Conservation (phyloP, 495 filamentous ascomycete genomes). For the Aspergillus ellipticus region DNA sequence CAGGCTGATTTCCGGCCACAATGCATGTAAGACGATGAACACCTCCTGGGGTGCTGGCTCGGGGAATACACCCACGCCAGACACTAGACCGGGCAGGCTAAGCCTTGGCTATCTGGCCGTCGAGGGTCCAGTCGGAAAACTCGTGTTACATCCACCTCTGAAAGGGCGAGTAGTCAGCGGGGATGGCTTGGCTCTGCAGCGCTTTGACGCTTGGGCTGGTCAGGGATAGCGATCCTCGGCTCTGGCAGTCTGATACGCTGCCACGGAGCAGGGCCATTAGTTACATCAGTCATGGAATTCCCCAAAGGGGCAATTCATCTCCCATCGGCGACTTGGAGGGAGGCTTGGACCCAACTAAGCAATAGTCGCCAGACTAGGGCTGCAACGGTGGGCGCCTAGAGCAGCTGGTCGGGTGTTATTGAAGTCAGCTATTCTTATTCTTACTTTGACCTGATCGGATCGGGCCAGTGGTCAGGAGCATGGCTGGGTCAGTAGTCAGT, state of each 20-base stretch:
- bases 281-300: neutral
- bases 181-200: conserved; percentile 22
- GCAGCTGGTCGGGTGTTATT: conserved; percentile 3
- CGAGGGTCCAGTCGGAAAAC: conserved; percentile 13
- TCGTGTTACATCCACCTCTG: conserved; percentile 11
- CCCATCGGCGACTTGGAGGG: neutral
- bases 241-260: neutral
- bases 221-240: conserved; percentile 14
- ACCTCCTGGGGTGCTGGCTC: neutral
- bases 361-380: neutral
- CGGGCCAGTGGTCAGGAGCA: too few relatives aligned
- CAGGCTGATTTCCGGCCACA: neutral
- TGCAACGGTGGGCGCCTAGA: conserved; percentile 6
- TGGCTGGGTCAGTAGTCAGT: too few relatives aligned
- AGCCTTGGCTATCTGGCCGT: conserved; percentile 19
- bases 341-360: neutral
- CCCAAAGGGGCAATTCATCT: neutral
- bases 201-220: conserved; percentile 16
- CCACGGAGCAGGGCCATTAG: neutral
- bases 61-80: neutral
- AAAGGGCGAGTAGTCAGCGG: conserved; percentile 12
- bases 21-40: neutral
- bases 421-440: neutral
- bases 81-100: conserved; percentile 5
- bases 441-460: neutral